Base-by-base conservation (phyloP, 2,329 filamentous ascomycete genomes). In the Paecilomyces dactylethromorphus region DNA sequence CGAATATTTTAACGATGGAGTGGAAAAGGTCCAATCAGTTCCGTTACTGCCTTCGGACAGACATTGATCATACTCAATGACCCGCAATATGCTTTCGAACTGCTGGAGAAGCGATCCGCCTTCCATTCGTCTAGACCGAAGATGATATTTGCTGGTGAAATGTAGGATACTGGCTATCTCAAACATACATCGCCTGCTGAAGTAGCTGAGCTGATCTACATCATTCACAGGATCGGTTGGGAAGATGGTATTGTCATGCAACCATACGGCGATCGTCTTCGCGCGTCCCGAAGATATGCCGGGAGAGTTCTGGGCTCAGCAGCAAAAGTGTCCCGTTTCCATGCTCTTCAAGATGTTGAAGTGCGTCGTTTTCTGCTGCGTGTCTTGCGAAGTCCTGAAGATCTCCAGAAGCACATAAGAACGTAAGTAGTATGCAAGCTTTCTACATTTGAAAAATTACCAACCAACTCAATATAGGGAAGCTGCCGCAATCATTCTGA, bases 231-330 rank as follows among this genome's bases (percentile, higher is more conserved):
- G 62, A 61, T 63, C 55, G 78, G 76, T 11, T 79, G 71, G 73
- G 68, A 71, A 10, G 60, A 76, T 22, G 58, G 70, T 0, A 62
- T 78, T 2, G 71, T 68, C 2, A 59, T 76, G 21, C 65, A 67
- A 13, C 65, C 64, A 15, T 75, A 78, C 56, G 71, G 72, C n/a
- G 66, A 71, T 3, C 69, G 63, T 0, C 74, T 76, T 22, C 71
- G 70, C 22, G 67, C 66, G 1, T 74, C 79, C 24, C 78, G 81
- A 2, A 82, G 78, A 63, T 69, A 77, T n/a, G 69, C 79, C 39
- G 68, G 73, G 49, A 72, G 74, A 11, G 68, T 77, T 8, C 70
- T 83, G 2, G 81, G 81, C 0, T 76, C 78, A 0, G 78, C 76
- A 45, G 59, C 63, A 0, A 62, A 71, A 0, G 72, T 77, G 1